Base-by-base conservation (phyloP, 768 basidiomycete species). In the Dioszegia crocea region DNA sequence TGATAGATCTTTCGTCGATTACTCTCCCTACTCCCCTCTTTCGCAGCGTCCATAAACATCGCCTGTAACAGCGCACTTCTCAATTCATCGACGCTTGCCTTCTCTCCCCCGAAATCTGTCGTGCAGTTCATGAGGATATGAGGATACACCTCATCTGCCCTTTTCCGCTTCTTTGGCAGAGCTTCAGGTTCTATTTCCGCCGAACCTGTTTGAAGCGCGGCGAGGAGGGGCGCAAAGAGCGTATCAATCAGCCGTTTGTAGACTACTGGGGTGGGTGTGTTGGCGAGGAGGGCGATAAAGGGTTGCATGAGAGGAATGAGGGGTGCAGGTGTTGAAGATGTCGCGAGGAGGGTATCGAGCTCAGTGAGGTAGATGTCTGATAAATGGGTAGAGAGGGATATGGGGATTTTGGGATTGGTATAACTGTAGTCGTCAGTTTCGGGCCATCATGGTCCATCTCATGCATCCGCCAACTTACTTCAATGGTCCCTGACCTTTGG, bases 281-380 rank as follows among this genome's bases (percentile, higher is more conserved):
- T 83, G 10, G 91, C 85, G 29, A 87, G 84, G 49, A 93, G 82
- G 24, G 67, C 68, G 68, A 88, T 79, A 79, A 91, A 91, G 5
- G 93, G 94, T 4, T 73, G 61, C 26, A 89, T 76, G 24, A 90
- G 78, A 2, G 79, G 77, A 16, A 83, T 76, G 16, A 86, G 77
- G 17, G 86, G 85, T 0, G 79, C 81, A 16, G 82, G 80, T 3
- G 68, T 68, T 60, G 67, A 36, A 60, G 54, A 56, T 12, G 41
- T 11, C 21, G 58, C 58, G 5, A 74, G 61, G 10, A 74, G 72
- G 53, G 77, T 91, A 70, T 96, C 84, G 33, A 99, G 82, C 73
- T 98, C 94, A 64, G 89, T 87, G 14, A 93, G 74, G 74, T 89
- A 96, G 46, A 97, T 84, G 73, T 99, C 94, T 14, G 86, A 82